A percentile compares a stretch with the other conserved stretches of the same genome.
Evolutionary conservation across 2,329 filamentous ascomycete species (phyloP).

Genomic region (Coniochaeta ligniaria): DNA sequence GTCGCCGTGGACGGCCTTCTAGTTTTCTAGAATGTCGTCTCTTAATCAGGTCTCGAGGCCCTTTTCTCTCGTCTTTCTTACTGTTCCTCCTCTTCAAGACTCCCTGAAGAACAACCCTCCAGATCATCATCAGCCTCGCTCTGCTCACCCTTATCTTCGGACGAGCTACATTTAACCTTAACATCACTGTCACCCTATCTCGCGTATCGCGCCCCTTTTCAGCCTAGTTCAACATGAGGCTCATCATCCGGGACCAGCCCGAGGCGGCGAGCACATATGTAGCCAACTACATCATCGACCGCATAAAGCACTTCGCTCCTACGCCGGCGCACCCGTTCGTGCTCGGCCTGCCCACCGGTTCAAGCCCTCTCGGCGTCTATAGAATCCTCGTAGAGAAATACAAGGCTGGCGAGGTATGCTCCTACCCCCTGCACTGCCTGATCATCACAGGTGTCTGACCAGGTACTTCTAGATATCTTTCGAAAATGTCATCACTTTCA

Average conservation of each 20-base stretch:
- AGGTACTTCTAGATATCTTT: slow-evolving; percentile 12
- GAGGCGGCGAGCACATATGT: slow-evolving; percentile 58
- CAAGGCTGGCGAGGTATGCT: slow-evolving; percentile 43
- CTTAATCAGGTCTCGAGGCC: background rate
- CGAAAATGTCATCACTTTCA: slow-evolving; percentile 69
- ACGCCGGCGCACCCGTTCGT: slow-evolving; percentile 61
- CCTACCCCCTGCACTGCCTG: background rate
- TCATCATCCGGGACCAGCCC: slow-evolving; percentile 64
- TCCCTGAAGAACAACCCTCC: background rate
- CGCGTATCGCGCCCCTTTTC: slow-evolving; percentile 2
- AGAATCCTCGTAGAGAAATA: slow-evolving; percentile 56
- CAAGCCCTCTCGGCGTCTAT: slow-evolving; percentile 64
- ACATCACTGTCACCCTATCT: slow-evolving; percentile 3
- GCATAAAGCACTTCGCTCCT: slow-evolving; percentile 61
- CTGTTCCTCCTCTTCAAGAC: background rate
- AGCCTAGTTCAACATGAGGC: slow-evolving; percentile 46
- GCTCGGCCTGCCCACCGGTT: slow-evolving; percentile 66
- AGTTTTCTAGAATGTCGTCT: background rate
- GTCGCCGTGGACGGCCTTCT: background rate
- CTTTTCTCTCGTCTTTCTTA: background rate
- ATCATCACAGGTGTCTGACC: slow-evolving; percentile 12
- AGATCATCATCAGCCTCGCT: background rate
- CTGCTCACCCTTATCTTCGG: background rate
- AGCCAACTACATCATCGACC: slow-evolving; percentile 66
- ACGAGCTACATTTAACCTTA: background rate